A percentile compares a stretch with the other conserved stretches of the same genome.
phyloP scores from a whole-genome alignment of 805 yeast genomes.

The Pichia phayaonensis region DNA sequence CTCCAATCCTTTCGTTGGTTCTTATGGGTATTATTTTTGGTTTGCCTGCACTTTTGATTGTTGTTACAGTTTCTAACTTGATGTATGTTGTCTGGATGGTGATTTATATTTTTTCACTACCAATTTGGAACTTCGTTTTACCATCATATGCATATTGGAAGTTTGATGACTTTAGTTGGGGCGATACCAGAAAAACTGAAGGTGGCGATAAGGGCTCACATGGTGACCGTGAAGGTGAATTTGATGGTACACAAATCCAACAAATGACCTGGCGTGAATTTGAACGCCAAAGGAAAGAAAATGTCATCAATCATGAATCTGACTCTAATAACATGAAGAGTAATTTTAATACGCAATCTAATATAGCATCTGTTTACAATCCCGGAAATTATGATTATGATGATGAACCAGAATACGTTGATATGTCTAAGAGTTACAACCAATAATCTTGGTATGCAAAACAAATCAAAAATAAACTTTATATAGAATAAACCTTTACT shows the following conservation, averaged over 20 bases:
- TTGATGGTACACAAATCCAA: conserved; percentile 82
- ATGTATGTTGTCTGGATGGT: conserved; percentile 73
- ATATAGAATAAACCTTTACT: not conserved
- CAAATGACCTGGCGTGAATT: conserved; percentile 95
- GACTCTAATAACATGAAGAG: not conserved
- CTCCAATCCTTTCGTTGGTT: conserved; percentile 70
- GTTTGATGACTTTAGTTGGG: conserved; percentile 95
- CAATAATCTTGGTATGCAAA: not conserved
- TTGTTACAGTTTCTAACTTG: conserved; percentile 69
- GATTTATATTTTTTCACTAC: conserved; percentile 70
- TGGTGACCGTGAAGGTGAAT: conserved; percentile 67
- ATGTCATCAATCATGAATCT: conserved; percentile 3
- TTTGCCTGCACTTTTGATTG: conserved; percentile 73
- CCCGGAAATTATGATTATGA: conserved; percentile 15
- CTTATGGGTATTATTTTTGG: conserved; percentile 77
- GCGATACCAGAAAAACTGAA: conserved; percentile 79
- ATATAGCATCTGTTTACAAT: conserved; percentile 22
- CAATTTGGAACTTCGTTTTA: conserved; percentile 88
- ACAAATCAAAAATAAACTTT: no score
- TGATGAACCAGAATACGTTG: conserved; percentile 11
- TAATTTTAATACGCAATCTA: conserved; percentile 3
- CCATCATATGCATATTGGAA: conserved; percentile 91
- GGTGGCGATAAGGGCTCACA: conserved; percentile 66
- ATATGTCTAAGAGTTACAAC: conserved; percentile 8
- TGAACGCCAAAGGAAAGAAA: conserved; percentile 52